phyloP scores from a whole-genome alignment of 768 basidiomycete species.

The Boletellus sp. region DNA sequence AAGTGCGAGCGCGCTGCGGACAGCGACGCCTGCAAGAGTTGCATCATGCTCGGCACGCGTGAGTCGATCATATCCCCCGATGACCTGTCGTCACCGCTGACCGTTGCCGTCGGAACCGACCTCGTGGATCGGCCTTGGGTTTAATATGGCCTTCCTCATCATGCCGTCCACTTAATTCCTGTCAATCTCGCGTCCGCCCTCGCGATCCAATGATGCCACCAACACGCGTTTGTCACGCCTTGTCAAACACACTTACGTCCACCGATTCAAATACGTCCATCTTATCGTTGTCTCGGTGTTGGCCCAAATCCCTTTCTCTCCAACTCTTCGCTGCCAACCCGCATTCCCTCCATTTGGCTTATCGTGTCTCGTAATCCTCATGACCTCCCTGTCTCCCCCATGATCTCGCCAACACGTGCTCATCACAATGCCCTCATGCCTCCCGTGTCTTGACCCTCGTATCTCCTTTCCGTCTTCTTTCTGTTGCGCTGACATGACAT shows the following conservation, averaged over 20 bases:
- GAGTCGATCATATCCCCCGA: conserved; percentile 24
- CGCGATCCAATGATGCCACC: not conserved
- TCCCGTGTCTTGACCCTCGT: conserved; percentile 2
- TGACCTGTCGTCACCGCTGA: conserved; percentile 6
- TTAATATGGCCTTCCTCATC: no score
- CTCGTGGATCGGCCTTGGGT: not conserved
- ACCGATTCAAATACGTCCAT: not conserved
- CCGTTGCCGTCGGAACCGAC: conserved; percentile 10
- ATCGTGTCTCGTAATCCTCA: conserved; percentile 17
- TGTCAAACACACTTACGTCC: not conserved
- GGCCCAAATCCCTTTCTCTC: not conserved
- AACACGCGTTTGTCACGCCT: no score
- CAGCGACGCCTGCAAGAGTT: conserved; percentile 71
- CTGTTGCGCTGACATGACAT: conserved; percentile 9
- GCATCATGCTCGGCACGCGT: conserved; percentile 70
- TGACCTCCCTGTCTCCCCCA: conserved; percentile 12
- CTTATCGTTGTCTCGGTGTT: not conserved
- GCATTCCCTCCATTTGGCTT: conserved; percentile 10
- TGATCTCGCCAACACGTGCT: conserved; percentile 3
- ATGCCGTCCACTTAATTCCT: not conserved
- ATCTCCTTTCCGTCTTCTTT: not conserved
- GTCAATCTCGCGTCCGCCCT: not conserved
- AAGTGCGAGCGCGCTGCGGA: conserved; percentile 72
- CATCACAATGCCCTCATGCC: not conserved
- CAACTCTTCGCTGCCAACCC: not conserved